These are phyloP conservation scores for Furcasterigmium furcatum DNA, from an alignment of 2,329 filamentous ascomycete species.

Conservation along the genomic window DNA sequence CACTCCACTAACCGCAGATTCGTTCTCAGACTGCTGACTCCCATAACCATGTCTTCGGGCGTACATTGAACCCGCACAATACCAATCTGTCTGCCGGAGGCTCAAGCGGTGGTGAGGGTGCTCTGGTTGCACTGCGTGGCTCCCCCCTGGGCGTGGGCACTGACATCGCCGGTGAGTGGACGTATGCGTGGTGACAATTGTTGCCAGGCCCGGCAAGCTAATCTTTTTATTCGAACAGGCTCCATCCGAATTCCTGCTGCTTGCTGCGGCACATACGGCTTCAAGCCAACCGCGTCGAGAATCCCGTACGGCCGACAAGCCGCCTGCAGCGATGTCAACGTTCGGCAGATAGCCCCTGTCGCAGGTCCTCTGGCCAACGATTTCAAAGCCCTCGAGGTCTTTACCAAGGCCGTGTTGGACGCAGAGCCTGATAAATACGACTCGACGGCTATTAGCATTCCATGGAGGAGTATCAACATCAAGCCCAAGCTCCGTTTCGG, in stretches of 20 bases:
- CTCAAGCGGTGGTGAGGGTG: slow-evolving; percentile 55
- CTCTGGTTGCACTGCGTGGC: slow-evolving; percentile 35
- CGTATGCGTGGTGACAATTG: no score
- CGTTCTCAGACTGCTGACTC: slow-evolving; percentile 64
- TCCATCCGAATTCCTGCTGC: slow-evolving; percentile 40
- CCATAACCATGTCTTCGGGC: slow-evolving; percentile 42
- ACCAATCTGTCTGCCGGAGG: slow-evolving; percentile 59
- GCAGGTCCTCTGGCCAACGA: slow-evolving; percentile 39
- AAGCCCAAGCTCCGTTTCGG: slow-evolving; percentile 39
- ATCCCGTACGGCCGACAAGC: slow-evolving; percentile 16
- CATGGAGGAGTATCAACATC: slow-evolving; percentile 36
- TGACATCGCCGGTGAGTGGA: slow-evolving; percentile 39
- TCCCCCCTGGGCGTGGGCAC: slow-evolving; percentile 36
- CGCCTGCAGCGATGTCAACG: neutral
- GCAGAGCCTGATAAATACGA: slow-evolving; percentile 42
- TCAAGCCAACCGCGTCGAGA: slow-evolving; percentile 32
- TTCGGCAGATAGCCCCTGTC: slow-evolving; percentile 27
- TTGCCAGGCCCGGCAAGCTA: no score
- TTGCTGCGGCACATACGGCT: slow-evolving; percentile 39
- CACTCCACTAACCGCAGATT: neutral
- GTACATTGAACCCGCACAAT: slow-evolving; percentile 60
- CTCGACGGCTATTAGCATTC: slow-evolving; percentile 31
- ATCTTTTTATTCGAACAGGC: no score
- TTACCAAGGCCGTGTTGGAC: slow-evolving; percentile 35
- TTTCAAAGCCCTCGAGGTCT: slow-evolving; percentile 32